Evolutionary conservation across 495 filamentous ascomycete genomes (phyloP), one percentile per base, ranked within the genome.

Genomic region (Aspergillus campestris): DNA sequence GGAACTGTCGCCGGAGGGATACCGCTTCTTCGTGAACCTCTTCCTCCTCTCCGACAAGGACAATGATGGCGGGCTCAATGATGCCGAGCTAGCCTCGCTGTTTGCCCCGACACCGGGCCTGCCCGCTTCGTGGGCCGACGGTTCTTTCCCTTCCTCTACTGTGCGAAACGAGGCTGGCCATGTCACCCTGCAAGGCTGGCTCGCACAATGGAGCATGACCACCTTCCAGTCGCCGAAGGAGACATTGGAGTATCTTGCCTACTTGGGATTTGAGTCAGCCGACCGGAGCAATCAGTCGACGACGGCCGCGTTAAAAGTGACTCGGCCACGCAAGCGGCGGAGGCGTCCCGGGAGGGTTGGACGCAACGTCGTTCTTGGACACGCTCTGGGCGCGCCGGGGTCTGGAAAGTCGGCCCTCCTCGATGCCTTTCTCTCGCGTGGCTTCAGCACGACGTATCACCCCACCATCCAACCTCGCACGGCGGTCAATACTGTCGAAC

Each of bases 171-270:
- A 98, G 65, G 87, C 89, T 8, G 90, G 91, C 1, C 78, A 96
- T 64, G 89, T 98, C 50, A 98, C 92, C 3, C 75, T 97, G 2
- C 92, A 98, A 63, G 92, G 92, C 5, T 98, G 92, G 92, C 77
- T 98, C 12, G 94, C 92, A 5, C 92, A 98, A 52, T 98, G 92
- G 92, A 95, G 89, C 64, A 98, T 98, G 92, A 98, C 94, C 0
- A 98, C 92, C 2, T 98, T 97, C 55, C 78, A 89, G 40, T 89
- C 92, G 29, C 91, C 94, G 11, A 91, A 89, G 59, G 97, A 89
- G 0, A 97, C 92, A 0, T 69, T 98, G 2, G 87, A 91, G 49
- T 98, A 98, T 57, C 77, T 98, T 8, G 94, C 92, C 6, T 97
- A 95, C 55, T 79, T 98, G 2, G 92, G 92, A 8, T 98, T 95